Base-by-base conservation (phyloP, 2,329 filamentous ascomycete species). In the Neopestalotiopsis rosae region DNA sequence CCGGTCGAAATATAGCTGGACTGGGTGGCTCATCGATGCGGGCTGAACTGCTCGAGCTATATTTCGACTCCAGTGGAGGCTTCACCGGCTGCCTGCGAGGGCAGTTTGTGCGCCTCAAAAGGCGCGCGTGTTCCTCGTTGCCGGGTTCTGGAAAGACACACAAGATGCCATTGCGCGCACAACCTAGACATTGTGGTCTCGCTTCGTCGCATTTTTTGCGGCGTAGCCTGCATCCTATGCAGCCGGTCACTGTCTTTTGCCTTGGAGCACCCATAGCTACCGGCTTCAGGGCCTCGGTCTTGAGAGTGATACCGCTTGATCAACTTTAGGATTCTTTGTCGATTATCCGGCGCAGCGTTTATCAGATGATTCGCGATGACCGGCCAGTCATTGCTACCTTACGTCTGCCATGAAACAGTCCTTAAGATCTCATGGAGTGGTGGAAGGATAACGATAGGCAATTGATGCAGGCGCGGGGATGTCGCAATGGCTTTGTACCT, bases 51-150 rank as follows among this genome's bases (percentile, higher is more conserved):
- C 3, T 7, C 6, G 5, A 38, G 30, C 20, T 59, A 13, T n/a
- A n/a, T n/a, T 59, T 12, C 7, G 24, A 13, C 6, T 34, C 13
- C 30, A 6, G 7, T 1, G 0, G 57, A n/a, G 30, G 3, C 10
- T 14, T 59, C 17, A 34, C 30, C 1, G 28, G 57, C 57, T 59
- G 57, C 30, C 24, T 59, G 28, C 57, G 57, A 14, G 57, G 34
- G 12, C 57, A 59, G 13, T 59, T 59, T 24, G 57, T 59, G 13
- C 57, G 57, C 57, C 57, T n/a, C 20, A 59, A 30, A 59, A 59
- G 24, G 14, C 30, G 28, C 13, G 57, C 57, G 34, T 59, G 57
- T 5, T 59, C 57, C 28, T 59, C 28, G 57, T 59, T 59, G 57
- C 57, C 28, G 57, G 28, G 10, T 4, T 59, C 57, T 14, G 57